Base-by-base conservation (phyloP, 345 rosid genomes). In the Dipteronia dyeriana region DNA sequence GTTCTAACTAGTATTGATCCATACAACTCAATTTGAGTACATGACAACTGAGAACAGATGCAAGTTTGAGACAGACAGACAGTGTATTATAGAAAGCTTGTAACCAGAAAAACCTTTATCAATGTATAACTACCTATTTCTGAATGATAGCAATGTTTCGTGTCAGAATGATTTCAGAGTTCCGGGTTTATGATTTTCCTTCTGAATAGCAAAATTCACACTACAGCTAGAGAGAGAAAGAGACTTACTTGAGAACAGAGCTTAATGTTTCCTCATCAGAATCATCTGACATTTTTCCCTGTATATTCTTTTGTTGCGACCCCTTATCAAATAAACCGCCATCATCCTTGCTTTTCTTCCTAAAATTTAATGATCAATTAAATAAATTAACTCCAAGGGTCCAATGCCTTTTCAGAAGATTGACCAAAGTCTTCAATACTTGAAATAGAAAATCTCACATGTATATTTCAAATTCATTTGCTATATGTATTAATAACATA, bases 101-200 rank as follows among this genome's bases (percentile, higher is more conserved):
- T 14, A 70, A 71, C 49, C 29, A 53, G 70, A 39, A 67, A 19
- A 19, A 16, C 25, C 20, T 34, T 29, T 22, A 57, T 70, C 17
- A 57, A 66, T 71, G 25, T 65, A 23, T 53, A 76, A 65, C 38
- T 90, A 90, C 97, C 92, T 91, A 17, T 83, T 87, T 85, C 81
- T 92, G 49, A 90, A 79, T 25, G 97, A 93, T 34, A 83, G 45
- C 83, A 93, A 67, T 56, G 92, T 91, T 86, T 91, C 96, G 59
- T 60, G 74, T n/a, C 34, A n/a, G 38, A 54, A 11, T 57, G 41
- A 34, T 22, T 43, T 23, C 68, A 62, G 25, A 38, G 57, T 53
- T n/a, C 34, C 38, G 3, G 14, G 34, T 20, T 66, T 7, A 39
- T 60, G 26, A 59, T 72, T 29, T 43, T 74, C 29, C 38, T 34